These are phyloP conservation scores for Aspergillus bertholletiae DNA, from an alignment of 495 filamentous ascomycete genomes.

Conservation along the genomic window DNA sequence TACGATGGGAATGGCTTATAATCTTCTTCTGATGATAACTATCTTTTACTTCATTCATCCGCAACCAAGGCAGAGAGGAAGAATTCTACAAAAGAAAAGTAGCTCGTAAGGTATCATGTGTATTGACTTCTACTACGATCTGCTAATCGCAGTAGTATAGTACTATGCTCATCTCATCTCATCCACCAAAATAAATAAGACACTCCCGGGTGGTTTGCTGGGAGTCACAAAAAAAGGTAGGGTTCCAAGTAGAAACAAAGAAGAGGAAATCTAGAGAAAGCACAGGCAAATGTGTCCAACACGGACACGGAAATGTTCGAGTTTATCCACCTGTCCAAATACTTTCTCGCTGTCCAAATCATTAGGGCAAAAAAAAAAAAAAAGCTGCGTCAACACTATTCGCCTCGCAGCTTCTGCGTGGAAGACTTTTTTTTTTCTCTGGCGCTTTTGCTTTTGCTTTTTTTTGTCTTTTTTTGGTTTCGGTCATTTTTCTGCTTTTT, in stretches of 20 bases:
- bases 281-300: neutral
- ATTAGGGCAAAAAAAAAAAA: slow-evolving; percentile 16
- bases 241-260: neutral
- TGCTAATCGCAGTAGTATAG: neutral
- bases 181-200: neutral
- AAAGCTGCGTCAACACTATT: slow-evolving; percentile 8
- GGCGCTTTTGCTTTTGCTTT: slow-evolving; percentile 6
- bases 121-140: neutral
- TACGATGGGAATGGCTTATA: neutral
- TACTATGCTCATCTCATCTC: neutral
- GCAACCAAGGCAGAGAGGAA: neutral
- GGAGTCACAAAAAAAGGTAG: neutral
- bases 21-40: neutral
- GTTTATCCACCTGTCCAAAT: slow-evolving; percentile 11
- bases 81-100: neutral
- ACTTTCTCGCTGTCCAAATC: slow-evolving; percentile 9
- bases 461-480: slow-evolving; percentile 13
- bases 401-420: slow-evolving; percentile 4
- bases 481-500: slow-evolving; percentile 19
- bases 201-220: neutral
- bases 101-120: neutral
- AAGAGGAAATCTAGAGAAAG: neutral
- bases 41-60: neutral
- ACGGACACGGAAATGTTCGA: neutral
- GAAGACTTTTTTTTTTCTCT: slow-evolving; percentile 1